Base-by-base conservation (phyloP, 2,329 filamentous ascomycete genomes). In the Sporothrix globosa region DNA sequence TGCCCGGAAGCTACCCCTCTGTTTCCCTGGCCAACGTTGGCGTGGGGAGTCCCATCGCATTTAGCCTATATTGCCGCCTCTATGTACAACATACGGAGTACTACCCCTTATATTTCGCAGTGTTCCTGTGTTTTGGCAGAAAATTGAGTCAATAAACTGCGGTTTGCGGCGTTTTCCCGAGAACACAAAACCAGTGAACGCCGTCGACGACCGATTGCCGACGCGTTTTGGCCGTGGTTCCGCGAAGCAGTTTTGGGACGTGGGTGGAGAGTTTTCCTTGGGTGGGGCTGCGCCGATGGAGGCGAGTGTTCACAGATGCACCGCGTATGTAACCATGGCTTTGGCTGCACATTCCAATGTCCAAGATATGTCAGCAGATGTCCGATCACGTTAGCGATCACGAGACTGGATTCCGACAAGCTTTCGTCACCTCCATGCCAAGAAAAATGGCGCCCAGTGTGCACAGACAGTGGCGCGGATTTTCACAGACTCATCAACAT, bases 1-100 rank as follows among this genome's bases (percentile, higher is more conserved):
- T 66, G 63, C 63, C 46, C 19, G 53, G 60, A 52, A 66, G 63
- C 63, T 66, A 66, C 46, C 63, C 63, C 63, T 66, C 61, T 66
- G 63, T 39, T 52, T 52, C 63, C 63, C 63, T 46, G 39, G 46
- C 19, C 46, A 66, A 52, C 63, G 46, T 66, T 24, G 44, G 48
- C 14, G 46, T 30, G 48, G 46, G 63, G 30, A 48, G 63, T 39
- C 27, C 21, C 65, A 67, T 67, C 27, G 39, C 65, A 67, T 67
- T 67, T 67, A 67, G 65, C 65, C 65, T 67, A 67, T 67, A 67
- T 67, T 41, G 50, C 27, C 27, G 63, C 44, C 24, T 21, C 30
- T 24, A 30, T 34, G 27, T 24, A 65, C 44, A 30, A 24, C 24
- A 63, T 2, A 2, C 27, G 27, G 27, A 30, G 27, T 30, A 1